Base-by-base conservation (phyloP, 2,329 filamentous ascomycete species). In the Corynespora cassiicola region DNA sequence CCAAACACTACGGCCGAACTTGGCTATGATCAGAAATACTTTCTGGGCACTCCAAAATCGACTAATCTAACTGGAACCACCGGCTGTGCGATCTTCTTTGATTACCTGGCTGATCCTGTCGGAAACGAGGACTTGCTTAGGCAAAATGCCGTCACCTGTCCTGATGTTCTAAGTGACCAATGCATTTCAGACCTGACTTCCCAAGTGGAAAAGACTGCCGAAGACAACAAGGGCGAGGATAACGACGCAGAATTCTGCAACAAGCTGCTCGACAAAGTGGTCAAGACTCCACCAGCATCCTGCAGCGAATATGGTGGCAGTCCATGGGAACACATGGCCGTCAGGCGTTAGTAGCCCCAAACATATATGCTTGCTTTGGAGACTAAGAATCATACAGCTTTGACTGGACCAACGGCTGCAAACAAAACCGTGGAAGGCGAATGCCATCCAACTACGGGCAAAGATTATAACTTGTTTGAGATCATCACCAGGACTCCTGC, bases 61-160 rank as follows among this genome's bases (percentile, higher is more conserved):
- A 2, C 39, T 14, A 10, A 39, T 6, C 30, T 39, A 7, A 31
- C 25, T 17, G 23, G 26, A 12, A 31, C 30, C 7, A 23, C 14
- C 20, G 35, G 35, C 7, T 43, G 40, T 16, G 40, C 40, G 15
- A 29, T 43, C 15, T 39, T 43, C 29, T 43, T 43, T 21, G 24
- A 39, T 14, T 21, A 36, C 9, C 12, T 39, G 5, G 28, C 28
- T 31, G 18, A 20, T 5, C 14, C 5, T 6, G 5, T 31, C 5
- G 28, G 12, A 11, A 27, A 27, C 24, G n/a, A n/a, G n/a, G n/a
- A n/a, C n/a, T n/a, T n/a, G n/a, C n/a, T n/a, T n/a, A n/a, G n/a
- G n/a, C n/a, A n/a, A n/a, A 20, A 30, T 14, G 25, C 18, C 0
- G 31, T 36, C 23, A 35, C 28, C 8, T 43, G 40, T 29, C 30